phyloP scores from a whole-genome alignment of 768 basidiomycete genomes.

The Pseudohyphozyma bogoriensis region DNA sequence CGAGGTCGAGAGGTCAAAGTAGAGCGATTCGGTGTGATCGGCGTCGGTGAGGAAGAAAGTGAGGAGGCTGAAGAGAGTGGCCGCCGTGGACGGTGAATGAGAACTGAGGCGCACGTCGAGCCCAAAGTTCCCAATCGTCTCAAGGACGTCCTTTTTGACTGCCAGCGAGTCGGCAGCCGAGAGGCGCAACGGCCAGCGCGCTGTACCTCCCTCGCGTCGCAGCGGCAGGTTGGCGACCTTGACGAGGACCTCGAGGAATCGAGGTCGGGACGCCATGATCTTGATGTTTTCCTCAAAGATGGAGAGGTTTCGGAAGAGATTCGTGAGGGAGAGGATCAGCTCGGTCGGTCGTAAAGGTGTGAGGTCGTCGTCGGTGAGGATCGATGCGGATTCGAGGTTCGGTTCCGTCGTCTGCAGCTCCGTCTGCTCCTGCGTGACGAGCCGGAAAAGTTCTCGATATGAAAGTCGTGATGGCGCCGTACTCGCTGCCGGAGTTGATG shows the following conservation, averaged over 20 bases:
- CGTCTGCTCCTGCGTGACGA: conserved; percentile 17
- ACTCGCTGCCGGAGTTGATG: background rate
- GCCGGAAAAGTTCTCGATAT: conserved; percentile 19
- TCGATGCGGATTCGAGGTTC: no score
- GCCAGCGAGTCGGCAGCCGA: conserved; percentile 61
- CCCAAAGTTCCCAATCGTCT: conserved; percentile 57
- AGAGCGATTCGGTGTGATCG: conserved; percentile 35
- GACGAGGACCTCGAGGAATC: conserved; percentile 56
- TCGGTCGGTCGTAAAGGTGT: conserved; percentile 39
- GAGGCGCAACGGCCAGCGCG: conserved; percentile 50
- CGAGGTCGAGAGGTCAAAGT: conserved; percentile 18
- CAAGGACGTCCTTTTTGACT: conserved; percentile 65
- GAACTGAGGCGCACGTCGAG: conserved; percentile 46
- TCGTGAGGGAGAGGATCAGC: conserved; percentile 57
- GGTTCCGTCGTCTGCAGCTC: conserved; percentile 1
- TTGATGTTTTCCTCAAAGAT: conserved; percentile 58
- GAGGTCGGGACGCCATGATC: conserved; percentile 55
- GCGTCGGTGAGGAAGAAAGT: conserved; percentile 37
- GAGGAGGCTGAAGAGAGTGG: conserved; percentile 21
- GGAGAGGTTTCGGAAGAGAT: conserved; percentile 81
- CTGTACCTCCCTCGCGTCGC: background rate
- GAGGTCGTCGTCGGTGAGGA: conserved; percentile 7
- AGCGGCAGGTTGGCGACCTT: conserved; percentile 38
- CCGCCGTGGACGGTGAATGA: conserved; percentile 31
- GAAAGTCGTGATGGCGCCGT: background rate